Percentiles rank a stretch among this genome's conserved stretches.
Evolutionary conservation across 768 basidiomycete species (phyloP).

Genomic region (Termitomyces sp.): DNA sequence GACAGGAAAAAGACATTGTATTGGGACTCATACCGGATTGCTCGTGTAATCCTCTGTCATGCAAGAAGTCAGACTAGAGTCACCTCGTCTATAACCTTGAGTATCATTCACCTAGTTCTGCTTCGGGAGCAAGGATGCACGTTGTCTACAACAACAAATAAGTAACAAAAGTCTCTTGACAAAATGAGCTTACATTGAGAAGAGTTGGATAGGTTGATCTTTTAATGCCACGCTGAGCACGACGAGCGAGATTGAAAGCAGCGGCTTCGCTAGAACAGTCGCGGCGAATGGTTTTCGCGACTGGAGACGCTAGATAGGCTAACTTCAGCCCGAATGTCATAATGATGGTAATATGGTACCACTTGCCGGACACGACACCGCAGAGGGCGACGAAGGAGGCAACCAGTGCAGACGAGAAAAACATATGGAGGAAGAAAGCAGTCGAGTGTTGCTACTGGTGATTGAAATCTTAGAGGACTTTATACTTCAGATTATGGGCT

Average conservation of each 20-base stretch:
- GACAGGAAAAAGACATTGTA: neutral
- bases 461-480: neutral
- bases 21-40: constrained; percentile 8
- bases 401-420: neutral
- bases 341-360: no score
- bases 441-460: neutral
- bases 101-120: constrained; percentile 6
- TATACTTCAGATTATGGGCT: neutral
- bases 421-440: neutral
- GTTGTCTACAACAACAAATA: constrained; percentile 9
- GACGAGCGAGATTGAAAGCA: constrained; percentile 13
- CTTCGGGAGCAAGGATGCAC: constrained; percentile 15
- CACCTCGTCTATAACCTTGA: neutral
- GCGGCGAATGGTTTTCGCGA: neutral
- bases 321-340: neutral
- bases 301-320: neutral
- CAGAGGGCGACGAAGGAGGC: neutral
- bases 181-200: constrained; percentile 8
- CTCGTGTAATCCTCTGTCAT: constrained; percentile 10
- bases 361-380: neutral
- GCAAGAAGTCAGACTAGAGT: neutral
- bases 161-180: neutral
- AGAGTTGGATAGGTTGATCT: constrained; percentile 10
- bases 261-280: constrained; percentile 12
- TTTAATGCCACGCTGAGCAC: constrained; percentile 7